A percentile compares a stretch with the other conserved stretches of the same genome.
Evolutionary conservation across 371 early-diverging fungal genomes (phyloP).

Genomic region (Syncephalastrum contaminatum): DNA sequence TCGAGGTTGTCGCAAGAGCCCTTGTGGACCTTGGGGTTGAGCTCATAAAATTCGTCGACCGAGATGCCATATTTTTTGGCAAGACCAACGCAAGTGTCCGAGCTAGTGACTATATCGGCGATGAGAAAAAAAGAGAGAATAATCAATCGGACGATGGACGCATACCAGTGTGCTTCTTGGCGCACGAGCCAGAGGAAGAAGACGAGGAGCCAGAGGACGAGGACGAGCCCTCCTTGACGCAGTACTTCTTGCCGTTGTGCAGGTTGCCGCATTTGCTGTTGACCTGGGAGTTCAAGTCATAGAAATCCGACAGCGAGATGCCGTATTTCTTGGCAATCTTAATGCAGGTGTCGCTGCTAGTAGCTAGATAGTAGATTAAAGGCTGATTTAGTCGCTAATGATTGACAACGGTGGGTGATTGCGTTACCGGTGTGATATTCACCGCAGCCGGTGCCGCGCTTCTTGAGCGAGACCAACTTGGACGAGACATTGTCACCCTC

Average conservation of each 20-base stretch:
- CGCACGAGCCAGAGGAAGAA: conserved; percentile 13
- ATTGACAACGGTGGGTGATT: conserved; percentile 1
- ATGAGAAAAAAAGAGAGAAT: background rate
- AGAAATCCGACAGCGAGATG: conserved; percentile 21
- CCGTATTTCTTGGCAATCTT: conserved; percentile 28
- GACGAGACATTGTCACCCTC: conserved; percentile 13
- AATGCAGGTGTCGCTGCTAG: conserved; percentile 33
- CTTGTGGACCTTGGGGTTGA: conserved; percentile 26
- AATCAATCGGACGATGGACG: background rate
- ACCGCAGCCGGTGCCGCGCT: conserved; percentile 23
- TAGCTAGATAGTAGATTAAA: conserved; percentile 15
- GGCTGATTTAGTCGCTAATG: conserved; percentile 6
- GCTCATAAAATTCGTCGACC: conserved; percentile 24
- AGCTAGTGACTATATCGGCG: conserved; percentile 11
- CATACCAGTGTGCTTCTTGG: conserved; percentile 19
- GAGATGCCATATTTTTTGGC: conserved; percentile 26
- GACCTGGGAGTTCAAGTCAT: conserved; percentile 33
- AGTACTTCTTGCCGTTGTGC: conserved; percentile 40
- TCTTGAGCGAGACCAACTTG: conserved; percentile 18
- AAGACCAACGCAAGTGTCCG: conserved; percentile 25
- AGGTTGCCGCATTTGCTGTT: conserved; percentile 41
- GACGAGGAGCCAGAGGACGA: conserved; percentile 5
- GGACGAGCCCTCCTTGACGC: conserved; percentile 26
- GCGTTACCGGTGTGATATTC: conserved; percentile 27
- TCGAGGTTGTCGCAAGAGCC: conserved; percentile 32